A percentile compares a stretch with the other conserved stretches of the same genome.
These are phyloP conservation scores for Paratinospora sagittata DNA, from an alignment of 164 flowering plant species.

Conservation along the genomic window DNA sequence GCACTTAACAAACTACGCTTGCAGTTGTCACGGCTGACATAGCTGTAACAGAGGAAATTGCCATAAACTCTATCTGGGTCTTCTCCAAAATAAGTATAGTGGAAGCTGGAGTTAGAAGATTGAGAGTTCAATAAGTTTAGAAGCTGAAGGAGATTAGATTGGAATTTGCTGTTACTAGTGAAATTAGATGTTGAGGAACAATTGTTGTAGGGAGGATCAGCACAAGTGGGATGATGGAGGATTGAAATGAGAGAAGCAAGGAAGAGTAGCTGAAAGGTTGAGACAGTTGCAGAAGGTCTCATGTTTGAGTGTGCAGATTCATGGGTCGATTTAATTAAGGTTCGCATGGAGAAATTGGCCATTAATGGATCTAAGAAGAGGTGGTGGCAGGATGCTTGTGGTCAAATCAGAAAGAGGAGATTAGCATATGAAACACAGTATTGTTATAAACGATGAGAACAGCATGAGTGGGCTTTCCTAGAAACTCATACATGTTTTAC, in stretches of 20 bases:
- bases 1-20: slow-evolving; percentile 17
- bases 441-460: too few species aligned
- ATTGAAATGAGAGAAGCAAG: background rate
- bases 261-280: slow-evolving; percentile 5
- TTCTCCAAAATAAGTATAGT: slow-evolving; percentile 14
- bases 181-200: slow-evolving; percentile 8
- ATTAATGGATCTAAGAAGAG: too few species aligned
- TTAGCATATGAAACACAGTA: too few species aligned
- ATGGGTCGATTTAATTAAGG: background rate
- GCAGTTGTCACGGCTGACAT: slow-evolving; percentile 10
- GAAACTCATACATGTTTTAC: too few species aligned
- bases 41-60: slow-evolving; percentile 26
- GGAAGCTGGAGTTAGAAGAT: slow-evolving; percentile 16
- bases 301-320: background rate
- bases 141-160: slow-evolving; percentile 16
- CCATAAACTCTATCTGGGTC: slow-evolving; percentile 22
- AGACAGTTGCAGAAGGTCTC: background rate
- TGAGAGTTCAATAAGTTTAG: slow-evolving; percentile 14
- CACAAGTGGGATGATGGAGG: background rate
- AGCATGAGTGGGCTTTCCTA: too few species aligned
- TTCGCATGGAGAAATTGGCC: too few species aligned
- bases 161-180: slow-evolving; percentile 11
- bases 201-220: slow-evolving; percentile 5
- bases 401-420: too few species aligned
- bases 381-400: too few species aligned